Percentiles rank a stretch among this genome's conserved stretches.
These are phyloP conservation scores for Rhipidocladum racemiflorum DNA, from an alignment of 176 grass and related monocot genomes.

Conservation along the genomic window DNA sequence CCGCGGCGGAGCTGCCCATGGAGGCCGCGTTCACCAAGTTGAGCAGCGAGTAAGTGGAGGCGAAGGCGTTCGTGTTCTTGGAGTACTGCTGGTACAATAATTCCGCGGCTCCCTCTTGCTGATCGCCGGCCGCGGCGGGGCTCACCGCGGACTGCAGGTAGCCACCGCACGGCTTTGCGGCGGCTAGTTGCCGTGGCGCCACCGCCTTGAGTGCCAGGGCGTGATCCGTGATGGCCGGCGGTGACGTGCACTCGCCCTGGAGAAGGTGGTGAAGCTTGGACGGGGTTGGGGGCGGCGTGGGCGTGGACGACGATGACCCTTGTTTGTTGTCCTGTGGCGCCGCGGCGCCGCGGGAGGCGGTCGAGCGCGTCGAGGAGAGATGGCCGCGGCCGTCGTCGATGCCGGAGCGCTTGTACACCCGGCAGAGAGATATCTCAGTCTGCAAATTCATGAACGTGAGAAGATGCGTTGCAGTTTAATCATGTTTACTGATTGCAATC, in stretches of 20 bases:
- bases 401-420: slow-evolving; percentile 87
- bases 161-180: slow-evolving; percentile 15
- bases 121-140: slow-evolving; percentile 8
- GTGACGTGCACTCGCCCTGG: slow-evolving; percentile 54
- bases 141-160: slow-evolving; percentile 22
- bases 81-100: slow-evolving; percentile 37
- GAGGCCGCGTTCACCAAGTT: slow-evolving; percentile 54
- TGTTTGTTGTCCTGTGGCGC: slow-evolving; percentile 40
- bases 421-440: slow-evolving; percentile 88
- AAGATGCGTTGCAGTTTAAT: neutral
- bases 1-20: slow-evolving; percentile 38
- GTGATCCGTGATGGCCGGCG: slow-evolving; percentile 23
- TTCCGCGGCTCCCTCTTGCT: slow-evolving; percentile 25
- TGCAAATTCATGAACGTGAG: slow-evolving; percentile 33
- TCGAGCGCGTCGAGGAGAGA: slow-evolving; percentile 28
- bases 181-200: neutral
- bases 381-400: slow-evolving; percentile 60
- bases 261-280: slow-evolving; percentile 50
- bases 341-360: slow-evolving; percentile 12
- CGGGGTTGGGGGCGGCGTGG: slow-evolving; percentile 40
- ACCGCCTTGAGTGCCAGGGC: neutral
- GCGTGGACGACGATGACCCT: slow-evolving; percentile 44
- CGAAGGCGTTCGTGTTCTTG: slow-evolving; percentile 50
- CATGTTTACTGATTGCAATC: neutral
- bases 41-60: slow-evolving; percentile 66